Conservation (phyloP, 306 rosid genomes). For the Cucumis hystrix region DNA sequence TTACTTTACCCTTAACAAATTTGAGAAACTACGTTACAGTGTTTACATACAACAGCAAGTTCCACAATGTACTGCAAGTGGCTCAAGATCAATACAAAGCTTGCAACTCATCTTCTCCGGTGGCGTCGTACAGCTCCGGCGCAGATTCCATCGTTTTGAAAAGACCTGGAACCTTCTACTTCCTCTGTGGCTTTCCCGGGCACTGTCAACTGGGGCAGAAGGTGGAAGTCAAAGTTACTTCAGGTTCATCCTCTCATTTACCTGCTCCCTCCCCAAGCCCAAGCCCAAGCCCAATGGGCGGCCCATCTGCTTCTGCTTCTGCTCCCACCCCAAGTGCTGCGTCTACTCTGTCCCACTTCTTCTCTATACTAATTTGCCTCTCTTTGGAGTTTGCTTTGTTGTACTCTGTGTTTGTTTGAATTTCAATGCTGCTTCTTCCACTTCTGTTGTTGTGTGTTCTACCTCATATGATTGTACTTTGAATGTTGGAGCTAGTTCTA, state of each 20-base stretch:
- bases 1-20: neutral
- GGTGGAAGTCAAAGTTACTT: constrained; percentile 15
- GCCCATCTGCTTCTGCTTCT: neutral
- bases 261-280: neutral
- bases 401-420: neutral
- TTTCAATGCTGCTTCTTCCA: neutral
- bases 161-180: constrained; percentile 14
- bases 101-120: constrained; percentile 16
- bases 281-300: neutral
- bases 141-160: constrained; percentile 5
- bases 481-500: neutral
- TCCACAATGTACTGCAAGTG: constrained; percentile 18
- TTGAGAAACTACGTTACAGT: neutral
- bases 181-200: constrained; percentile 15
- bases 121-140: constrained; percentile 1
- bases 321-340: neutral
- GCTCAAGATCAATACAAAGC: neutral
- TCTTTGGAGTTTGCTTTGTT: neutral
- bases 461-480: neutral
- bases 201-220: constrained; percentile 20
- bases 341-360: neutral
- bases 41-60: constrained; percentile 10
- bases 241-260: neutral
- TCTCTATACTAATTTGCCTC: neutral
- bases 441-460: too few relatives aligned